Evolutionary conservation across 805 yeast species (phyloP), one percentile per base, ranked within the genome.

Genomic region (Ogataea degrootiae): DNA sequence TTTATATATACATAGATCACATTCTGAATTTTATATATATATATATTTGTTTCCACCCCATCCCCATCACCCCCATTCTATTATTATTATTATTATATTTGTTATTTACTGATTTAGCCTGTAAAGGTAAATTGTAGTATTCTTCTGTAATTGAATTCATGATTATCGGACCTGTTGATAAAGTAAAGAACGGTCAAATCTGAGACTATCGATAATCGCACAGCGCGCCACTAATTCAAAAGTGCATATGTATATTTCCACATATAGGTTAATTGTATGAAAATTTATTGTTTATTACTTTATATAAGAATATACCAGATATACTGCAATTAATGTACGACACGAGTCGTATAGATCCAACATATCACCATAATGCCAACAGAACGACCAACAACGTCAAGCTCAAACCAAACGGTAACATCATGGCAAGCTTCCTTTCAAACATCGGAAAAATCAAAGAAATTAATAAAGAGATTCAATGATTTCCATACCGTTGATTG

Each of bases 401-500:
- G 45, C 4, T 36, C 54, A 15, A 9, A 39, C 9, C 34, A 22
- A 15, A 19, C 34, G 7, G 35, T 53, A 11, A 26, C 48, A 22
- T 51, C 61, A 39, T 61, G 67, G 65, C 63, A 59, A 39, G 46
- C 46, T 9, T 46, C 51, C 5, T 48, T 58, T n/a, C 47, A 51
- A 22, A 34, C 50, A 6, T 48, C 57, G 3, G 51, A 45, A 17
- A 43, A 47, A 9, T 40, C 57, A 2, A 44, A 40, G 21, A 54
- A 51, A 40, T 53, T 55, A 6, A 73, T 74, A 16, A 74, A 73
- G 46, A 65, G 79, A 43, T 86, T 83, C 57, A 75, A 79, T 39
- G 79, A 79, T 39, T 86, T 83, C 59, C 66, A 67, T 16, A 85
- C 92, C 4, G 74, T 85, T 3, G 92, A 86, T 56, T 82, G 89